Base-by-base conservation (phyloP, 2,329 filamentous ascomycete species). In the Trichothecium sympodiale region DNA sequence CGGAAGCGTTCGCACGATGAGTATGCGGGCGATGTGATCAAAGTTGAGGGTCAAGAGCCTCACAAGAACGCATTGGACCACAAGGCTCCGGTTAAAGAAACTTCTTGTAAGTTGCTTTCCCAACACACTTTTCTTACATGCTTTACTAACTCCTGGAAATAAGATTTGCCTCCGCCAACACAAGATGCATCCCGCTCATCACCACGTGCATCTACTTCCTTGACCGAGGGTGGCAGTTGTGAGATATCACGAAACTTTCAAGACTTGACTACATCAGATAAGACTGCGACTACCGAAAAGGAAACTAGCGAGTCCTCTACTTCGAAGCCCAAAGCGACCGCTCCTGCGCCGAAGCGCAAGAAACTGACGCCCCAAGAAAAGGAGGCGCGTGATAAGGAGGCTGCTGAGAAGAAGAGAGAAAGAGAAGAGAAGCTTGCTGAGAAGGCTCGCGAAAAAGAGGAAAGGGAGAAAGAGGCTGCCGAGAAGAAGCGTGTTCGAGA, bases 1-100 rank as follows among this genome's bases (percentile, higher is more conserved):
- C 57, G 60, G 35, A 72, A 73, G 50, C 54, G 66, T 39, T 62
- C 54, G 29, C 64, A 69, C 43, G 57, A 65, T 29, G 62, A 69
- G 23, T 71, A 60, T 40, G 44, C 59, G 3, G 56, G 51, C 8
- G 52, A 60, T 7, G 52, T 59, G 17, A 41, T 52, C 16, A 35
- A 25, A 25, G 10, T 10, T 25, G 20, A 25, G 10, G 20, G 20
- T 25, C 20, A 25, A 25, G 20, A 25, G 20, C 10, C 20, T 25
- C 20, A 25, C 20, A 25, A 14, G 8, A 30, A 30, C 29, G 9
- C 29, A 31, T 25, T 10, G 10, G 20, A 25, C 6, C 6, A 10
- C 20, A 25, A 6, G 20, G 10, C 6, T 25, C 20, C 6, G 20
- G 6, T 10, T 25, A 25, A 6, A 25, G 20, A 25, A 6, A 10